A percentile compares a stretch with the other conserved stretches of the same genome.
phyloP scores from a whole-genome alignment of 2,329 filamentous ascomycete species.

The Verruconis gallopava region DNA sequence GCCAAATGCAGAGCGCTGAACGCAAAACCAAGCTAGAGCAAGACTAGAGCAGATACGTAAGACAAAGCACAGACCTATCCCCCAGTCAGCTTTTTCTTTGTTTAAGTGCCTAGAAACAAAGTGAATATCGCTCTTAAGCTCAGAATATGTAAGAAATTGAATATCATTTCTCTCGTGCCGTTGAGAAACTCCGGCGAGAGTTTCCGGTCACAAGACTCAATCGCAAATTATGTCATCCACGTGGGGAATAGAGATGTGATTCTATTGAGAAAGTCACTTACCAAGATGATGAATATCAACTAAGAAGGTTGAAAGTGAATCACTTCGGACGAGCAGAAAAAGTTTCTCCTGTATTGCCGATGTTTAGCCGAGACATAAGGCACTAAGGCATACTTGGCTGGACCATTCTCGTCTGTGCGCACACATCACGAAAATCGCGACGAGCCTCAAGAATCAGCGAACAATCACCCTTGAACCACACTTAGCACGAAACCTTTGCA shows the following conservation, averaged over 20 bases:
- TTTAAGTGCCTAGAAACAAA: not conserved
- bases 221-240: slow-evolving; percentile 66
- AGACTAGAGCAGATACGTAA: not conserved
- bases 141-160: slow-evolving; percentile 99
- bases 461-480: not conserved
- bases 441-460: not conserved
- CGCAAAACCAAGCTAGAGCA: not conserved
- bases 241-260: not conserved
- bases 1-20: not conserved
- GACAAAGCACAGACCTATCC: slow-evolving; percentile 6
- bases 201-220: slow-evolving; percentile 75
- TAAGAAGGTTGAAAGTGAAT: too few species aligned
- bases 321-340: too few species aligned
- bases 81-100: slow-evolving; percentile 17
- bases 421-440: slow-evolving; percentile 1
- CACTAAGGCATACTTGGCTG: too few species aligned
- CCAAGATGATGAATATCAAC: too few species aligned
- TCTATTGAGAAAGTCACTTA: too few species aligned
- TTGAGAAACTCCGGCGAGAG: slow-evolving; percentile 86
- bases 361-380: too few species aligned
- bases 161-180: slow-evolving; percentile 67
- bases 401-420: too few species aligned
- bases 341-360: too few species aligned
- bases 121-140: slow-evolving; percentile 26
- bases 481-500: not conserved